Evolutionary conservation across 371 early-diverging fungal species (phyloP).

Genomic region (Mortierella polycephala): DNA sequence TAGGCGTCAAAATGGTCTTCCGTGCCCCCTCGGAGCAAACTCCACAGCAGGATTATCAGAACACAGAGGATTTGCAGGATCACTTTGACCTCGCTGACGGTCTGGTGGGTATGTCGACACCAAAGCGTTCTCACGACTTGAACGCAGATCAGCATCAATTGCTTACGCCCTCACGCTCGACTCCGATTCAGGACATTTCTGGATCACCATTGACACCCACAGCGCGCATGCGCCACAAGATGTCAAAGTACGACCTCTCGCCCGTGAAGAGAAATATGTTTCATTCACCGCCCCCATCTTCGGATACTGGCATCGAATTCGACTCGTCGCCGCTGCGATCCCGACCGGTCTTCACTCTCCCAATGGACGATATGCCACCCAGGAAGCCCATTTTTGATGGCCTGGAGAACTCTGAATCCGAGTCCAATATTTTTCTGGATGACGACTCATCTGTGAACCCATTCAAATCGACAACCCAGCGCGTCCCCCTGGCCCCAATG

Average conservation of each 20-base stretch:
- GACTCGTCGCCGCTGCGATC: conserved; percentile 30
- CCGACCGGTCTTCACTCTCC: conserved; percentile 23
- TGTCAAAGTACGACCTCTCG: conserved; percentile 35
- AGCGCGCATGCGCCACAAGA: conserved; percentile 49
- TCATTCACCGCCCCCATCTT: conserved; percentile 37
- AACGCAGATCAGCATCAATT: conserved; percentile 11
- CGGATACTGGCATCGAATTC: conserved; percentile 36
- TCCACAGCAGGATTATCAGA: conserved; percentile 13
- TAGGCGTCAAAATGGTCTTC: conserved; percentile 54
- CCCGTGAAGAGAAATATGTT: conserved; percentile 17
- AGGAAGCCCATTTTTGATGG: conserved; percentile 9
- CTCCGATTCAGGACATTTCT: conserved; percentile 24
- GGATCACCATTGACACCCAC: conserved; percentile 31
- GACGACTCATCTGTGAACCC: conserved; percentile 12
- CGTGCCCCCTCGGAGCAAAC: conserved; percentile 17
- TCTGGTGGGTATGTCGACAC: conserved; percentile 26
- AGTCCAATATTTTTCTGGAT: conserved; percentile 22
- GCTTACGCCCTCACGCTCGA: conserved; percentile 32
- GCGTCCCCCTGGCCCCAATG: conserved; percentile 25
- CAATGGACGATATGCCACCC: conserved; percentile 19
- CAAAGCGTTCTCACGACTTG: conserved; percentile 17
- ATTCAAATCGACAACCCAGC: conserved; percentile 17
- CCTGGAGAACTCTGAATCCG: conserved; percentile 21
- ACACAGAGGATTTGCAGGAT: conserved; percentile 10
- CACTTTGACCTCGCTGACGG: neutral